Evolutionary conservation across 345 rosid genomes (phyloP).

Genomic region (Eucalyptus paniculata): DNA sequence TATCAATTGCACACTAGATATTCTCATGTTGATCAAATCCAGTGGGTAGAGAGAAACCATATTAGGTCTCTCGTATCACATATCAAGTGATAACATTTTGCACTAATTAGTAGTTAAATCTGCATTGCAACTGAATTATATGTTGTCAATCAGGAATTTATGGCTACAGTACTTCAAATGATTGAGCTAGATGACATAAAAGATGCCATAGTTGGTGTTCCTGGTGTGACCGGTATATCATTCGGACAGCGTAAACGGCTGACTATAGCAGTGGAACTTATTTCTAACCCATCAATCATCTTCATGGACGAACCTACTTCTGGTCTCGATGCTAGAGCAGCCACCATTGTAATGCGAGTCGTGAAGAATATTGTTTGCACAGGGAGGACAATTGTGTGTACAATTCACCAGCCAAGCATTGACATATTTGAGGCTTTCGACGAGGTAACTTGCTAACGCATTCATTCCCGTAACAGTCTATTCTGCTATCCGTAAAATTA

Average conservation of each 20-base stretch:
- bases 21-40: neutral
- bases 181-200: constrained; percentile 40
- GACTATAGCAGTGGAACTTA: constrained; percentile 51
- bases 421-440: constrained; percentile 49
- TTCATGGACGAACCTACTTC: constrained; percentile 64
- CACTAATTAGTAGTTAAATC: neutral
- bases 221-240: constrained; percentile 32
- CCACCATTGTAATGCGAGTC: constrained; percentile 47
- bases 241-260: constrained; percentile 37
- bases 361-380: constrained; percentile 37
- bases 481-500: neutral
- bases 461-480: neutral
- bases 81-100: neutral
- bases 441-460: constrained; percentile 11
- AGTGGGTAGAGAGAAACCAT: neutral
- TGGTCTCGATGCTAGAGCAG: constrained; percentile 56
- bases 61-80: neutral
- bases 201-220: constrained; percentile 33
- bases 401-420: constrained; percentile 54
- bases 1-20: neutral
- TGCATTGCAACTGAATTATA: neutral
- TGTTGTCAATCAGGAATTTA: constrained; percentile 21
- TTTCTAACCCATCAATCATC: constrained; percentile 44
- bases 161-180: constrained; percentile 30
- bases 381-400: constrained; percentile 38